Base-by-base conservation (phyloP, 1,139 yeast species). In the Meyerozyma athensensis region DNA sequence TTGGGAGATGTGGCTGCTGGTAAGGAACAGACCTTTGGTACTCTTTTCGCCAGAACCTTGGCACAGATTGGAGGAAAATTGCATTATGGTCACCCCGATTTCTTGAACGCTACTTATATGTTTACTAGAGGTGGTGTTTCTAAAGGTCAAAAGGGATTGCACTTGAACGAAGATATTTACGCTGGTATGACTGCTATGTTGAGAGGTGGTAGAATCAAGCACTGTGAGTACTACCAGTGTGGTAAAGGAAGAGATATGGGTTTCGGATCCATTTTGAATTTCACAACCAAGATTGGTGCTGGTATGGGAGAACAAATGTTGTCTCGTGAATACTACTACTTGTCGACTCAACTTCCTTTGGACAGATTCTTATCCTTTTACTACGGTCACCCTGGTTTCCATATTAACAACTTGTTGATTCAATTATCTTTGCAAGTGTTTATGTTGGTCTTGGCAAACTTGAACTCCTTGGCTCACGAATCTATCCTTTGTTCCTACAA, bases 271-370 rank as follows among this genome's bases (percentile, higher is more conserved):
- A 89, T 92, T 77, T 79, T 92, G 74, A 92, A 92, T 70, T 92
- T 92, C 81, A 92, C 97, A 26, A 92, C 98, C 44, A 92, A 92
- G 77, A 92, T 92, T 81, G 98, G 98, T 75, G 96, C 97, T 57
- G 98, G 98, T 85, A 92, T 92, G 98, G 98, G 98, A 70, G 98
- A 92, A 69, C 98, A 92, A 69, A 90, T 92, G 94, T 74, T 92
- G 59, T 89, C 97, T 41, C 86, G 98, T 73, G 98, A 92, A 68
- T 92, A 92, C 72, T 92, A 90, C 69, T 92, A 92, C 66, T 74
- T 92, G 63, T 96, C 97, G 53, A 92, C 98, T 44, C 98, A 92
- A 67, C 78, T 92, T 54, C 98, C 97, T 41, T 73, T 92, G 53
- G 98, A 92, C 64, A 85, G 98, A 65, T 92, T 92, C 82, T 76